Evolutionary conservation across 1,139 yeast species (phyloP).

Genomic region (Tardiomyces digboiensis): DNA sequence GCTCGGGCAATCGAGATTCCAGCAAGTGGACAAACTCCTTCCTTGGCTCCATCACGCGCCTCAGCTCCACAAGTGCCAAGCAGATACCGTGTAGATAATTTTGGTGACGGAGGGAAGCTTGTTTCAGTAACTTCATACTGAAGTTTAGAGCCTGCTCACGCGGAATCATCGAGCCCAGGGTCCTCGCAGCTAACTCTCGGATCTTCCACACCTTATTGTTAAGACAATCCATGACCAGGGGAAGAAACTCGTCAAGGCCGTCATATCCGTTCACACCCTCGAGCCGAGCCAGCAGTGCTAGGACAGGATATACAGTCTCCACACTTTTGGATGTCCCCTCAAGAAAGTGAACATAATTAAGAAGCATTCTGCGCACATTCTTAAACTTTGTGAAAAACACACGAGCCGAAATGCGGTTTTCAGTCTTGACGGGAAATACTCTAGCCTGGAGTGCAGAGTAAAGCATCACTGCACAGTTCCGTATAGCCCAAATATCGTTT

Average conservation of each 20-base stretch:
- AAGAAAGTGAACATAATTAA: constrained; percentile 28
- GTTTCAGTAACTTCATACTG: constrained; percentile 1
- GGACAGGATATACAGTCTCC: constrained; percentile 63
- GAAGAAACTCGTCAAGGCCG: constrained; percentile 42
- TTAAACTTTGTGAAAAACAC: constrained; percentile 59
- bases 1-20: neutral
- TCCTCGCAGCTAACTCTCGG: constrained; percentile 75
- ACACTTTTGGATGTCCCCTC: constrained; percentile 14
- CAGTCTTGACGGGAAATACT: constrained; percentile 54
- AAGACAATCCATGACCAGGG: constrained; percentile 38
- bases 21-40: constrained; percentile 1
- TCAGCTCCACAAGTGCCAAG: constrained; percentile 8
- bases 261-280: constrained; percentile 48
- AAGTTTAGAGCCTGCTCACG: neutral
- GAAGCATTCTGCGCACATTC: constrained; percentile 40
- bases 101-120: constrained; percentile 5
- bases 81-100: constrained; percentile 14
- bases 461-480: constrained; percentile 91
- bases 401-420: constrained; percentile 31
- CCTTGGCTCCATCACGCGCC: neutral
- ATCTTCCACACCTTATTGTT: constrained; percentile 62
- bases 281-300: constrained; percentile 61
- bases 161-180: constrained; percentile 41
- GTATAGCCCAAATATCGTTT: constrained; percentile 68
- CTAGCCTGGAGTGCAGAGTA: constrained; percentile 77